Percentiles rank a stretch among this genome's conserved stretches.
Evolutionary conservation across 768 basidiomycete genomes (phyloP).

Genomic region (Russula ochroleuca): DNA sequence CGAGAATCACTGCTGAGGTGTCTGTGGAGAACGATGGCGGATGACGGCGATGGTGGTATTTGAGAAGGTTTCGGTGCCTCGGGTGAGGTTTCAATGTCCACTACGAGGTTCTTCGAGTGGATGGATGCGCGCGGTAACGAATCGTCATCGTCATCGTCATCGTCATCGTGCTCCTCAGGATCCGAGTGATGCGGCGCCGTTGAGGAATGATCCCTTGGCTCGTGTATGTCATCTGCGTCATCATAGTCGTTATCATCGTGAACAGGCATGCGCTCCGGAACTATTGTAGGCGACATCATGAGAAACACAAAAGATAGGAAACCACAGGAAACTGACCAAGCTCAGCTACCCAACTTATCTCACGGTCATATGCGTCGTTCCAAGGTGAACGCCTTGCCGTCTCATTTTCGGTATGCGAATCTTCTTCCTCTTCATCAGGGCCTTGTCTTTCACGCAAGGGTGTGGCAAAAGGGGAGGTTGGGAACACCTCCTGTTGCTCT

Average conservation of each 20-base stretch:
- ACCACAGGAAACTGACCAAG: slow-evolving; percentile 48
- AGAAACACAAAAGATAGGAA: background rate
- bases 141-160: slow-evolving; percentile 49
- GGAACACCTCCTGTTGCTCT: slow-evolving; percentile 56
- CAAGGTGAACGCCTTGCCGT: slow-evolving; percentile 30
- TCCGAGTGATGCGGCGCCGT: slow-evolving; percentile 25
- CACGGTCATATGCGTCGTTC: slow-evolving; percentile 39
- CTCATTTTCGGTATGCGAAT: slow-evolving; percentile 45
- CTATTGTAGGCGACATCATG: slow-evolving; percentile 33
- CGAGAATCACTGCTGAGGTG: slow-evolving; percentile 48
- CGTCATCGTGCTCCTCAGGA: slow-evolving; percentile 45
- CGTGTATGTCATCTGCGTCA: slow-evolving; percentile 43
- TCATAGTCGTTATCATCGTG: slow-evolving; percentile 53
- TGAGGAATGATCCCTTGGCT: slow-evolving; percentile 34
- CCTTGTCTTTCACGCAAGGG: slow-evolving; percentile 56
- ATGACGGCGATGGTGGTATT: slow-evolving; percentile 48
- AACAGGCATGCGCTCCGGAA: slow-evolving; percentile 62
- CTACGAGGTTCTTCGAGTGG: slow-evolving; percentile 56
- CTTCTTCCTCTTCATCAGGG: slow-evolving; percentile 59
- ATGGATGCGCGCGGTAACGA: slow-evolving; percentile 53
- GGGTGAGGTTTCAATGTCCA: slow-evolving; percentile 59
- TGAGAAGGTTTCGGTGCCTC: slow-evolving; percentile 42
- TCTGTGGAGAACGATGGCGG: slow-evolving; percentile 43
- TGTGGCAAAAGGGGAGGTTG: slow-evolving; percentile 67
- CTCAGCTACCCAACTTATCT: slow-evolving; percentile 73